Evolutionary conservation across 148 eudicot species (phyloP), one percentile per base, ranked within the genome.

Genomic region (Amaranthus palmeri): DNA sequence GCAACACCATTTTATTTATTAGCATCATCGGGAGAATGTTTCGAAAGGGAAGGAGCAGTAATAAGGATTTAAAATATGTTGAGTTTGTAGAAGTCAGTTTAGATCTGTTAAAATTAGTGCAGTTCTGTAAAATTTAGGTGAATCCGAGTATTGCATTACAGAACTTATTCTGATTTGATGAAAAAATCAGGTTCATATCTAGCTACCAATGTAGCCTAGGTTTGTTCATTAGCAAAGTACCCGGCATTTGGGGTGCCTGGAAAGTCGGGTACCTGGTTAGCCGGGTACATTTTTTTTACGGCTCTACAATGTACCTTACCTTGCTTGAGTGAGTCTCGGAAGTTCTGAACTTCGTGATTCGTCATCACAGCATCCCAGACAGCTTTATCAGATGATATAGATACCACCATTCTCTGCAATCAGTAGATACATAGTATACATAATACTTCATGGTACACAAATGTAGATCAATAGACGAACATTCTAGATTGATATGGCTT

Each of bases 311-410:
- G 36, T 25, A 25, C 36, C 40, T 14, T 73, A 85, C 91, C 88
- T 83, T 79, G 59, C 7, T 68, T 15, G 45, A 80, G 48, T 63
- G 89, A 82, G 67, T 55, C 70, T 46, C 45, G 85, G 62, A 83
- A 79, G 72, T 83, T 74, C 60, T 74, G 87, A 63, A 88, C 85
- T 7, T 73, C 82, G n/a, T 72, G 65, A 54, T 88, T 88, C 51
- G 54, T 82, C 74, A 82, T 11, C 43, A 88, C 78, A 13, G 92
- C 87, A 62, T 82, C 75, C 92, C 92, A 88, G 45, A 88, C 80
- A 17, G 80, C 79, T 75, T 42, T 60, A 72, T 88, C 92, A 56
- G 80, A 71, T 63, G 92, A 80, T 72, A 88, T 76, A 4, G 89
- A 85, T 8, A 65, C 25, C 9, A 88, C 83, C 80, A 84, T 72